Evolutionary conservation across 192 early-diverging fungal species (phyloP).

Genomic region (Coemansia reversa): DNA sequence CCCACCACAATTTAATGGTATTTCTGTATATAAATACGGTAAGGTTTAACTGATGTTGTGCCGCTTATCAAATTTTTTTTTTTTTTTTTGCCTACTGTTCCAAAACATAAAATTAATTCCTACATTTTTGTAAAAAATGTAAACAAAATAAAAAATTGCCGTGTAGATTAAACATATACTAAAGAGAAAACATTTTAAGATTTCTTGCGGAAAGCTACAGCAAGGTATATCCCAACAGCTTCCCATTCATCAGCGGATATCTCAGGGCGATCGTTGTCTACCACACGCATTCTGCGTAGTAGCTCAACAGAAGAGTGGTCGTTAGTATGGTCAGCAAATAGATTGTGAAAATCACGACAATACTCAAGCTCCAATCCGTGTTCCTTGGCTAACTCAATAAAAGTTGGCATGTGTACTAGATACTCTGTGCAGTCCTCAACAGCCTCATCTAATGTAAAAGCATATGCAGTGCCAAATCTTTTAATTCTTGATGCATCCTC

Average conservation of each 20-base stretch:
- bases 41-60: no score
- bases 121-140: no score
- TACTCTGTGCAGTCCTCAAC: slow-evolving; percentile 97
- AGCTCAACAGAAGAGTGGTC: slow-evolving; percentile 59
- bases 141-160: no score
- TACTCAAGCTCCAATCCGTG: slow-evolving; percentile 78
- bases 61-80: no score
- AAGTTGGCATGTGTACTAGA: slow-evolving; percentile 81
- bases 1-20: no score
- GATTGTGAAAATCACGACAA: slow-evolving; percentile 77
- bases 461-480: slow-evolving; percentile 80
- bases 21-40: no score
- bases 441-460: slow-evolving; percentile 91
- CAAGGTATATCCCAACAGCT: slow-evolving; percentile 64
- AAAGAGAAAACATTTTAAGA: slow-evolving; percentile 31
- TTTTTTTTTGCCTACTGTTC: no score
- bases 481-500: slow-evolving; percentile 57
- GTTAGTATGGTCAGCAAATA: slow-evolving; percentile 65
- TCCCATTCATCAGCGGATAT: slow-evolving; percentile 92
- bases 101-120: no score
- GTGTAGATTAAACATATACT: background rate
- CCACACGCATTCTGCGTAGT: slow-evolving; percentile 79
- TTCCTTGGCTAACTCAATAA: slow-evolving; percentile 77
- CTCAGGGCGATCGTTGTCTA: slow-evolving; percentile 61
- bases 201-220: slow-evolving; percentile 32